Base-by-base conservation (phyloP, 176 grass and related monocot species). In the Pontederia paniculata region DNA sequence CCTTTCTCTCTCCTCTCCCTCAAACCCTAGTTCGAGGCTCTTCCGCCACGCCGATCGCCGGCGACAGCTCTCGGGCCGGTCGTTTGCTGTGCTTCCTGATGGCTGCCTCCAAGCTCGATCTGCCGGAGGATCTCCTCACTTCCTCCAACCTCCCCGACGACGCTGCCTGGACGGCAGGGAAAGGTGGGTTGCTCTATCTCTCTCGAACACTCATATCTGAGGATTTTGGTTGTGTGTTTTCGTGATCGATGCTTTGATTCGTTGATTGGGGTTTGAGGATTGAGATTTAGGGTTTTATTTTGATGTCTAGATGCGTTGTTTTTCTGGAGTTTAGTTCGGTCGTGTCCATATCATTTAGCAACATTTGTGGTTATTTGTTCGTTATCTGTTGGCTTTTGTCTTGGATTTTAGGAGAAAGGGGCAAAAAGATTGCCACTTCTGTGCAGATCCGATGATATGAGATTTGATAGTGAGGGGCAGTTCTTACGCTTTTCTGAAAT, bases 81-180 rank as follows among this genome's bases (percentile, higher is more conserved):
- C 80, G 52, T 19, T 54, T 21, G 12, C 19, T 56, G 42, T 54
- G 17, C 54, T 66, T 31, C 25, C 25, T 5, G 60, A 97, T 90
- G 91, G 79, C 80, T 18, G 86, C 83, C 78, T 71, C 79, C 55
- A 90, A 83, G 74, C 47, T 90, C 77, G 83, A 97, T 90, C 83
- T 83, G 52, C 59, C 78, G 58, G 57, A 76, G 17, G 80, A 80
- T 28, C 80, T 79, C 46, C 66, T 71, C 45, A 12, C 73, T 15
- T 51, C 52, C 53, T 53, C 41, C 52, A 77, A 69, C 51, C 58
- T 23, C 37, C 16, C 59, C 14, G 58, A n/a, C 21, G 68, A 12
- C 17, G 68, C 46, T 23, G 44, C 68, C 4, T 70, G 55, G 55
- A 31, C 25, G 3, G 13, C 45, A 41, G 53, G 69, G 17, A 97